Conservation (phyloP, 2,329 filamentous ascomycete species). For the Diaporthe sp. region DNA sequence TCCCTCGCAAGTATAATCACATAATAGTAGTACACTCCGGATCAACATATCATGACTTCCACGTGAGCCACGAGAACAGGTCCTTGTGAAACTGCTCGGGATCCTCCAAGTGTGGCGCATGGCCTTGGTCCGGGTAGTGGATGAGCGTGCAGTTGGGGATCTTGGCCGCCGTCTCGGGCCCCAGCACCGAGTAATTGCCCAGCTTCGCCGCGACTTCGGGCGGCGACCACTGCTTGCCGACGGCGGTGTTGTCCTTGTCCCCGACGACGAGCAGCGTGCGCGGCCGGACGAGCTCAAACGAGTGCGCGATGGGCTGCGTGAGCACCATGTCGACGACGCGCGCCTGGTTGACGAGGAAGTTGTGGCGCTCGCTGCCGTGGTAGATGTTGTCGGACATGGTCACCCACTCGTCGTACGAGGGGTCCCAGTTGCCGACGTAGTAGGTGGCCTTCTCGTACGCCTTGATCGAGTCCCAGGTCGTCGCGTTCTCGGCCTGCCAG, state of each 20-base stretch:
- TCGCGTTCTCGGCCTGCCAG: slow-evolving; percentile 19
- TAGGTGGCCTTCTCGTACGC: slow-evolving; percentile 19
- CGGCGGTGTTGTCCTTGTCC: slow-evolving; percentile 22
- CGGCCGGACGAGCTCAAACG: neutral
- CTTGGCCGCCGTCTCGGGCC: slow-evolving; percentile 6
- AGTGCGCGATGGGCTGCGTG: slow-evolving; percentile 30
- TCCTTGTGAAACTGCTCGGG: neutral
- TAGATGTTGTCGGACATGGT: slow-evolving; percentile 28
- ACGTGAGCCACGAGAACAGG: neutral
- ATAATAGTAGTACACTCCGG: neutral
- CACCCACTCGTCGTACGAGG: slow-evolving; percentile 25
- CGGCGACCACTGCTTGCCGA: slow-evolving; percentile 22
- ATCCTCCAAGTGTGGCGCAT: slow-evolving; percentile 14
- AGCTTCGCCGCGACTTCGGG: slow-evolving; percentile 7
- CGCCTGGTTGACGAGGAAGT: slow-evolving; percentile 23
- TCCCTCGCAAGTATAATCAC: too few relatives aligned
- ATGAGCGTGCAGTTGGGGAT: slow-evolving; percentile 9
- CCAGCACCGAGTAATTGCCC: slow-evolving; percentile 19
- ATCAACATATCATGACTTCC: neutral
- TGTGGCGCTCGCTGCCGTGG: slow-evolving; percentile 23
- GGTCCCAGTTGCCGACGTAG: slow-evolving; percentile 21
- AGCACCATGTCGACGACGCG: slow-evolving; percentile 32
- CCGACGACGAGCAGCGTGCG: neutral
- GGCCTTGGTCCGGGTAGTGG: slow-evolving; percentile 15
- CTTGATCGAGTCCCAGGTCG: slow-evolving; percentile 22